Evolutionary conservation across 2,329 filamentous ascomycete genomes (phyloP).

Genomic region (Corinectria fuckeliana): DNA sequence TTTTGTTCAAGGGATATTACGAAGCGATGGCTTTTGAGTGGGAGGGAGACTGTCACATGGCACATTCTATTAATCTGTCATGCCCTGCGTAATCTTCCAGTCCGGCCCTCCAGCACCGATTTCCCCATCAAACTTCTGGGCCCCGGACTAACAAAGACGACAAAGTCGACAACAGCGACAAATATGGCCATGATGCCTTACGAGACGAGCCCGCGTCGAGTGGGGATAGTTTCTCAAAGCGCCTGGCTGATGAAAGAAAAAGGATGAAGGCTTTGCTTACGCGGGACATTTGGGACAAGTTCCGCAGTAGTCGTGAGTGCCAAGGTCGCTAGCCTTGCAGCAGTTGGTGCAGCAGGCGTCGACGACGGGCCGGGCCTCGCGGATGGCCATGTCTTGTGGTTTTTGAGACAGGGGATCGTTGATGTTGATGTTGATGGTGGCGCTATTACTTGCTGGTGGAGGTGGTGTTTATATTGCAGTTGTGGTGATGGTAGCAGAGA

Average conservation of each 20-base stretch:
- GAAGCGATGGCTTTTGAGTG: neutral
- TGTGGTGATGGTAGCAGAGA: neutral
- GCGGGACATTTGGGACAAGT: slow-evolving; percentile 40
- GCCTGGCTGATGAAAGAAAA: neutral
- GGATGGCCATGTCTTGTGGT: slow-evolving; percentile 26
- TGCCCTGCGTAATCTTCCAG: neutral
- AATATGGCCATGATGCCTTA: neutral
- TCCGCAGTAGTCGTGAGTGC: slow-evolving; percentile 43
- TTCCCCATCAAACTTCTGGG: neutral
- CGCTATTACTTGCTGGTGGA: no score
- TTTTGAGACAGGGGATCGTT: neutral
- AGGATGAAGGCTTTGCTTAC: neutral
- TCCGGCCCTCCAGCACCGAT: neutral
- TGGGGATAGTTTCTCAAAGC: neutral
- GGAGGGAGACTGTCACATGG: neutral
- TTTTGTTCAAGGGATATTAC: neutral
- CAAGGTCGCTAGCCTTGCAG: slow-evolving; percentile 42
- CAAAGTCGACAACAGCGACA: neutral
- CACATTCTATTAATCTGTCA: slow-evolving; percentile 13
- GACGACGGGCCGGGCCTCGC: slow-evolving; percentile 24
- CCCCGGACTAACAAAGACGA: neutral
- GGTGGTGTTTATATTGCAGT: neutral
- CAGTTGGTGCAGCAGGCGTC: slow-evolving; percentile 40
- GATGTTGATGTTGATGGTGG: neutral
- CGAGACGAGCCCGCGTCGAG: slow-evolving; percentile 11